A percentile compares a stretch with the other conserved stretches of the same genome.
Conservation (phyloP, 208 protist genomes). For the Wallacemonas sp. region DNA sequence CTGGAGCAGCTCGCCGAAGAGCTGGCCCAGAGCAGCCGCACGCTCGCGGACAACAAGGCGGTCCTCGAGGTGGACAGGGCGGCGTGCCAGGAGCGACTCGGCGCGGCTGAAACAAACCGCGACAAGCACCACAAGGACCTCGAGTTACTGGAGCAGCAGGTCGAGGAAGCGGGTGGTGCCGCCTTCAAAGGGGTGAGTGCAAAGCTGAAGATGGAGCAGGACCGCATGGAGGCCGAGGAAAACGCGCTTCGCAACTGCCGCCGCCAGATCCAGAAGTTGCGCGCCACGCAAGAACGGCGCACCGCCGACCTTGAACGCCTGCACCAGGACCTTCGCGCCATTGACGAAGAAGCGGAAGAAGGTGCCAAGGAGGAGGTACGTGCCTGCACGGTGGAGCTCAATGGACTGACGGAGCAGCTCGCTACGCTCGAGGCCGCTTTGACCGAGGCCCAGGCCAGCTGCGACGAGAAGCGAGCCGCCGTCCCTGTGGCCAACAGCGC, state of each 20-base stretch:
- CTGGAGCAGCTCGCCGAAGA: conserved; percentile 36
- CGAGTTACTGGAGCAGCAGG: conserved; percentile 61
- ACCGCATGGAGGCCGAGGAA: conserved; percentile 75
- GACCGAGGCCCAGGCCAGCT: conserved; percentile 47
- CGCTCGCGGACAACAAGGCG: conserved; percentile 25
- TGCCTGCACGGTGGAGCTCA: conserved; percentile 38
- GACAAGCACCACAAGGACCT: conserved; percentile 44
- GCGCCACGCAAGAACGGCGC: conserved; percentile 73
- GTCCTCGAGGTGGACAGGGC: conserved; percentile 32
- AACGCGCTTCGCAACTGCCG: conserved; percentile 66
- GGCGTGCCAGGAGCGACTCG: conserved; percentile 25
- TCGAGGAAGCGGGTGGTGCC: conserved; percentile 77
- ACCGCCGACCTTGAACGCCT: conserved; percentile 60
- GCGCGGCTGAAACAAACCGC: conserved; percentile 48
- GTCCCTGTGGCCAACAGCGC: conserved; percentile 63
- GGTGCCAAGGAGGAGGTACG: conserved; percentile 54
- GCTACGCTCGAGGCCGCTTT: conserved; percentile 57
- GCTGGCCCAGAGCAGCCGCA: conserved; percentile 26
- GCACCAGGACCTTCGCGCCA: conserved; percentile 43
- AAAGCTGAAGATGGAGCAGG: conserved; percentile 51
- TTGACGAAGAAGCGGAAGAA: conserved; percentile 69
- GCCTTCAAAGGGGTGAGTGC: conserved; percentile 67
- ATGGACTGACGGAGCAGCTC: conserved; percentile 49
- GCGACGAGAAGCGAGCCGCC: conserved; percentile 56
- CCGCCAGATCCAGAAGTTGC: conserved; percentile 61